These are phyloP conservation scores for Euphorbia tirucalli DNA, from an alignment of 345 rosid species.

Conservation along the genomic window DNA sequence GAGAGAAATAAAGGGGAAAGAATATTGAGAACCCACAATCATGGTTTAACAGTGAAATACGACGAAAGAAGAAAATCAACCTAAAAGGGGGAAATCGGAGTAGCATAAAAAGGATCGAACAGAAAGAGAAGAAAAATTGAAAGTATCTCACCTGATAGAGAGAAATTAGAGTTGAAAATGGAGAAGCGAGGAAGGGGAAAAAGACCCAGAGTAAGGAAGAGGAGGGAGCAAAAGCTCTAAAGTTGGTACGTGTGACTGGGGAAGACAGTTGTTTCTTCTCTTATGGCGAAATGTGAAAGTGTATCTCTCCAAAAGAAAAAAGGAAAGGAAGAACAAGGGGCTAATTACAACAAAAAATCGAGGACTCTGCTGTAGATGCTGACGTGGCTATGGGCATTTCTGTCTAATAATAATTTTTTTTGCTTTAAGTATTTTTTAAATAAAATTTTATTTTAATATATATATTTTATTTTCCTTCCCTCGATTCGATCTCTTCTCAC, in stretches of 20 bases:
- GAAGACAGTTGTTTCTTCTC: background rate
- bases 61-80: background rate
- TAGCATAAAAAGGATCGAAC: background rate
- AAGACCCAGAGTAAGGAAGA: background rate
- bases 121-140: background rate
- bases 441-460: too few species aligned
- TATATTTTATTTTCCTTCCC: too few species aligned
- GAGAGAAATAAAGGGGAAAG: too few species aligned
- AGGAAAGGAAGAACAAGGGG: too few species aligned
- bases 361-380: too few species aligned
- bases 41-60: background rate
- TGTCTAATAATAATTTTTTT: too few species aligned
- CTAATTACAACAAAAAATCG: too few species aligned
- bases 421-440: too few species aligned
- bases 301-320: too few species aligned
- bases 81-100: background rate
- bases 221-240: background rate
- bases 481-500: too few species aligned
- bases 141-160: slow-evolving; percentile 5
- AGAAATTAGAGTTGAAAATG: background rate
- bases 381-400: too few species aligned
- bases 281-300: background rate
- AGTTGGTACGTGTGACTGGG: background rate
- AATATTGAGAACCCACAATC: slow-evolving; percentile 7
- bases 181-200: slow-evolving; percentile 6